Evolutionary conservation across 2,329 filamentous ascomycete species (phyloP).

Genomic region (Fusarium anthophilum): DNA sequence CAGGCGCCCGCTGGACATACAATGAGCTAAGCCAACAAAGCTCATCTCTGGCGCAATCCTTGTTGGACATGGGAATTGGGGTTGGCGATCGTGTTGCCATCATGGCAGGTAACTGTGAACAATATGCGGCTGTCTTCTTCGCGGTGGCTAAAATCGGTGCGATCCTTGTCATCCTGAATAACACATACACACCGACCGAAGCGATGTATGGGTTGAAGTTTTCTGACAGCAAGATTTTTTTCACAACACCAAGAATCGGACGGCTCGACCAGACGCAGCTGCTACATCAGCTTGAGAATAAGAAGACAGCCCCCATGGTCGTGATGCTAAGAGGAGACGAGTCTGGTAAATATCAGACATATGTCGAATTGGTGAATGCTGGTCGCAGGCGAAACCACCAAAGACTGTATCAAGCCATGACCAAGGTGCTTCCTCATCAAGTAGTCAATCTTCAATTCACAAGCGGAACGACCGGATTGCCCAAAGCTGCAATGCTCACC

Average conservation of each 20-base stretch:
- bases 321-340: constrained; percentile 67
- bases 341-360: constrained; percentile 64
- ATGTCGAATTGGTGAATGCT: constrained; percentile 64
- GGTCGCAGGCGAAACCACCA: constrained; percentile 60
- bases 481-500: constrained; percentile 79
- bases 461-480: constrained; percentile 76
- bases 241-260: constrained; percentile 76
- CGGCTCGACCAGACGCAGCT: constrained; percentile 70
- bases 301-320: constrained; percentile 59
- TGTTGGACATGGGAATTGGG: constrained; percentile 72
- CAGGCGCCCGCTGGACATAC: constrained; percentile 77
- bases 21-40: constrained; percentile 70
- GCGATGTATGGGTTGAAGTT: constrained; percentile 76
- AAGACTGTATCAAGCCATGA: constrained; percentile 62
- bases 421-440: constrained; percentile 68
- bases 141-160: constrained; percentile 73
- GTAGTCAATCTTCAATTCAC: constrained; percentile 81
- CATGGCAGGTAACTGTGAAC: constrained; percentile 81
- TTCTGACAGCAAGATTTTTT: constrained; percentile 76
- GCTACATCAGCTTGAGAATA: constrained; percentile 61
- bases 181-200: constrained; percentile 81
- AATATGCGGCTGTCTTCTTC: constrained; percentile 83
- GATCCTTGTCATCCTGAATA: constrained; percentile 81
- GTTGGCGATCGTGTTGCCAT: constrained; percentile 77
- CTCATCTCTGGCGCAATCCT: constrained; percentile 68